Conservation (phyloP, 768 basidiomycete genomes). For the Leucosporidium yakuticum region DNA sequence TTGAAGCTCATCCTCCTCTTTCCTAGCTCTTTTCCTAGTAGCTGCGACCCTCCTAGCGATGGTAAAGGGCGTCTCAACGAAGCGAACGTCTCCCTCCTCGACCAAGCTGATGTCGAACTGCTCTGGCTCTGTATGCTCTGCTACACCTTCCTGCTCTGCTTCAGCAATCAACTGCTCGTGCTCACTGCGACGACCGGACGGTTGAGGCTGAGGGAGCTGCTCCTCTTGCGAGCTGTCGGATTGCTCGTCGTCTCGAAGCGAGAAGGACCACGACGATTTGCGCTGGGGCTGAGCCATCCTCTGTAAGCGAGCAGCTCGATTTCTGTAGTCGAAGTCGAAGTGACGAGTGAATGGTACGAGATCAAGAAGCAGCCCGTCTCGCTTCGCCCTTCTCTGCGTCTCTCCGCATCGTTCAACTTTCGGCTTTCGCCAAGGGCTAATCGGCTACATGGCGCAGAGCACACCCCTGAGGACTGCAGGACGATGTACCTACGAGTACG, state of each 20-base stretch:
- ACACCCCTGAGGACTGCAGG: no score
- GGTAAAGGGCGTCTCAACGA: conserved; percentile 17
- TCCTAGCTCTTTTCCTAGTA: not conserved
- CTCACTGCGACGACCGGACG: not conserved
- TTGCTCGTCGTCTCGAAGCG: not conserved
- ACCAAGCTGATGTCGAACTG: conserved; percentile 10
- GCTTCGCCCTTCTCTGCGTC: no score
- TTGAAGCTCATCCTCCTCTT: not conserved
- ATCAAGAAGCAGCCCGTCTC: no score
- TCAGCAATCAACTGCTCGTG: not conserved
- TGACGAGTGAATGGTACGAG: no score
- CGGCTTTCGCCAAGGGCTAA: no score
- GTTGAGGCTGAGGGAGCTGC: not conserved
- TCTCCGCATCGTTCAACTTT: no score
- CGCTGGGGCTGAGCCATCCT: no score
- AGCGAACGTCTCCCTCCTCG: conserved; percentile 6
- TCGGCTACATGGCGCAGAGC: no score
- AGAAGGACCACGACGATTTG: no score
- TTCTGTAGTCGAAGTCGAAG: no score
- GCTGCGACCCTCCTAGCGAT: conserved; percentile 11
- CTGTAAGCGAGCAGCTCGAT: no score
- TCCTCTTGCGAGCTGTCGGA: not conserved
- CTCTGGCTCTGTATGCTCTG: not conserved
- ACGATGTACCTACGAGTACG: not conserved
- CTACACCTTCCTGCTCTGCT: not conserved